Base-by-base conservation (phyloP, 768 basidiomycete genomes). In the Rhizopogon roseolus region DNA sequence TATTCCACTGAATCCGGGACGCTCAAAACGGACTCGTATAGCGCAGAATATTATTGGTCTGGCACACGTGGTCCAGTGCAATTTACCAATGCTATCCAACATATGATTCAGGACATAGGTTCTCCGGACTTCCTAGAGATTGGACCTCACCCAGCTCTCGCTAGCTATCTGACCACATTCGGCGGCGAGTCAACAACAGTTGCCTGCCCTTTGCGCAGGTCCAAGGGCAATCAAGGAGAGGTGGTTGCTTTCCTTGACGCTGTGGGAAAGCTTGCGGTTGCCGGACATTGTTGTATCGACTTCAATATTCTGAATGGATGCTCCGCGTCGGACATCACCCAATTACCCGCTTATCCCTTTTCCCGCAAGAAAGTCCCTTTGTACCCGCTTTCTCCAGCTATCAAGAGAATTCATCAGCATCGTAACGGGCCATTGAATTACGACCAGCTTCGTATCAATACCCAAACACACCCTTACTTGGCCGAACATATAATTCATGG, bases 401-500 rank as follows among this genome's bases (percentile, higher is more conserved):
- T 38, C 17, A 34, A 63, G 61, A 48, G 66, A 68, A 54, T 57
- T 64, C 28, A 58, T 52, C 28, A 41, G 43, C 11, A 29, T n/a
- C 63, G 62, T 38, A 60, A 63, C 29, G 72, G 76, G 0, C 74
- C 76, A 1, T 58, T 77, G 8, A 72, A 76, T 42, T 60, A 70
- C 38, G 16, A 61, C 0, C 64, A 67, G 39, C 66, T 76, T 43
- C 66, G 67, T 10, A 54, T 79, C 32, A 78, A 70, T 54, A 49
- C 55, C 8, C 51, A 62, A 16, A 73, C 72, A 1, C 72, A 74
- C 49, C 73, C 78, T 0, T 66, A 67, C 22, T 59, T 80, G 8
- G 71, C 74, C 0, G 69, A 78, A 34, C 78, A 80, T 58, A 58
- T 77, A 16, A 74, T 79, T 38, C 68, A 70, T 27, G 73, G 72